Evolutionary conservation across 345 rosid species (phyloP).

Genomic region (Excoecaria agallocha): DNA sequence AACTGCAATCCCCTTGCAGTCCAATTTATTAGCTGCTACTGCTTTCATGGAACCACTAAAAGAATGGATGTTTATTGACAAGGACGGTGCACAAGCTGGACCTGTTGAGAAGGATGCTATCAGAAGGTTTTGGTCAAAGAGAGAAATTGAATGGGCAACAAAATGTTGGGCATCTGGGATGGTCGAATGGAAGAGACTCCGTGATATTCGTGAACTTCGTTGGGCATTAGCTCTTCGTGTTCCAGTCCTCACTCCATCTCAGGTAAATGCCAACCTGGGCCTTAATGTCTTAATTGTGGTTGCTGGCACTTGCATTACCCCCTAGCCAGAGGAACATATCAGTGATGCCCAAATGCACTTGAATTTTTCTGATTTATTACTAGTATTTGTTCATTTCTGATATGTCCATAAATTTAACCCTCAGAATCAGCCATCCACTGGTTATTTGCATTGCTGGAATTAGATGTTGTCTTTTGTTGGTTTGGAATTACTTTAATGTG

Average conservation of each 20-base stretch:
- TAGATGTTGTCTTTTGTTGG: background rate
- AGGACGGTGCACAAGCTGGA: conserved; percentile 78
- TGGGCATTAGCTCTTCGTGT: conserved; percentile 92
- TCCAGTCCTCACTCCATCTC: conserved; percentile 91
- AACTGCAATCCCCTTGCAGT: conserved; percentile 92
- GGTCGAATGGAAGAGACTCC: conserved; percentile 91
- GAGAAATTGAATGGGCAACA: conserved; percentile 80
- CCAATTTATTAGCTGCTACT: conserved; percentile 93
- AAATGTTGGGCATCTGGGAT: conserved; percentile 96
- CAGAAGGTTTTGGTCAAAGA: conserved; percentile 94
- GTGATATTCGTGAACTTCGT: conserved; percentile 97
- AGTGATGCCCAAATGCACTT: background rate
- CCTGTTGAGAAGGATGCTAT: conserved; percentile 95
- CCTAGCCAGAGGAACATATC: background rate
- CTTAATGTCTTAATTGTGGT: conserved; percentile 14
- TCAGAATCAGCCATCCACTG: background rate
- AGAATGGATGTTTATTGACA: conserved; percentile 91
- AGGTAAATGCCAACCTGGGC: conserved; percentile 45
- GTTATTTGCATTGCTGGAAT: background rate
- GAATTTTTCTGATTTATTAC: background rate
- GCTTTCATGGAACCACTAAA: conserved; percentile 99
- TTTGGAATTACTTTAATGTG: background rate
- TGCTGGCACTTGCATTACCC: conserved; percentile 6
- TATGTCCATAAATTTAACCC: background rate
- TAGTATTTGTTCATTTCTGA: background rate